Conservation (phyloP, 495 filamentous ascomycete species). For the Glutinoglossum americanum region DNA sequence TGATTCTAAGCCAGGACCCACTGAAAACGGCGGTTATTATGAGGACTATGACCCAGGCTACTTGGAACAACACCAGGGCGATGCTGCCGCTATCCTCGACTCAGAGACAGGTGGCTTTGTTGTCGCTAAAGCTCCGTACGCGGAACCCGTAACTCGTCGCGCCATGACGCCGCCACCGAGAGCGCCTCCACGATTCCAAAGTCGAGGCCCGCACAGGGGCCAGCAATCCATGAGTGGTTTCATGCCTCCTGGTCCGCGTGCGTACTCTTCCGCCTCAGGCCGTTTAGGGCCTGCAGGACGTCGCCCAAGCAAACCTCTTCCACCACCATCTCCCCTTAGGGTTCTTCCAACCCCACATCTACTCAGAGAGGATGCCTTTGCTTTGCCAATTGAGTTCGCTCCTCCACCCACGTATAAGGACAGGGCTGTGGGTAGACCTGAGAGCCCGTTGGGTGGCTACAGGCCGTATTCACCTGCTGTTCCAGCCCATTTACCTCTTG, state of each 20-base stretch:
- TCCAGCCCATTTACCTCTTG: slow-evolving; percentile 52
- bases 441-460: slow-evolving; percentile 57
- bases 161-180: slow-evolving; percentile 94
- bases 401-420: slow-evolving; percentile 51
- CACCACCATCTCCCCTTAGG: slow-evolving; percentile 51
- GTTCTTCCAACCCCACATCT: slow-evolving; percentile 71
- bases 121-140: slow-evolving; percentile 44
- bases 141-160: slow-evolving; percentile 63
- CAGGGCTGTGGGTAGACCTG: slow-evolving; percentile 47
- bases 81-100: slow-evolving; percentile 43
- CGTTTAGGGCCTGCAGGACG: slow-evolving; percentile 19
- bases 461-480: slow-evolving; percentile 51
- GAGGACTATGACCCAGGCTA: slow-evolving; percentile 24
- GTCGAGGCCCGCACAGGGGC: slow-evolving; percentile 7
- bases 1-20: slow-evolving; percentile 38
- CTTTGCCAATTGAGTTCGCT: slow-evolving; percentile 67
- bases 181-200: slow-evolving; percentile 49
- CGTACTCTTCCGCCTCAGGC: slow-evolving; percentile 46
- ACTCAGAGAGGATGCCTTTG: slow-evolving; percentile 64
- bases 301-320: slow-evolving; percentile 34
- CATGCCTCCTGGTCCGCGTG: slow-evolving; percentile 22
- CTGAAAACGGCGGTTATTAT: background rate
- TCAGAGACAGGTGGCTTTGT: slow-evolving; percentile 51
- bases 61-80: slow-evolving; percentile 24
- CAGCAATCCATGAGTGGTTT: slow-evolving; percentile 17